A percentile compares a stretch with the other conserved stretches of the same genome.
Evolutionary conservation across 768 basidiomycete species (phyloP).

Genomic region (Suillus spraguei): DNA sequence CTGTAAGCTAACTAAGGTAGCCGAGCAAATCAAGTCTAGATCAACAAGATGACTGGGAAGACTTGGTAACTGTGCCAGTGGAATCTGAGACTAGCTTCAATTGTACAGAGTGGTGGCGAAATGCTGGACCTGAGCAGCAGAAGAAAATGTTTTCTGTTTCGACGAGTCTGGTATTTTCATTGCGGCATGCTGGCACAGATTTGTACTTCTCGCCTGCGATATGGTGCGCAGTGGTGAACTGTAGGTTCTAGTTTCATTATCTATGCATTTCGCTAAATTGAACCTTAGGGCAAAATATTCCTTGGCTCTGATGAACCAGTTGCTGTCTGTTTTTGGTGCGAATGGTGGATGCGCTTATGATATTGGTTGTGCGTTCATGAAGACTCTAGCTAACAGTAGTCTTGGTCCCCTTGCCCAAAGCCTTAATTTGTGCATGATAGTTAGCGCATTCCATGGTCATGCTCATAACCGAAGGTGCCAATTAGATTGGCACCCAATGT

Average conservation of each 20-base stretch:
- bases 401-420: constrained; percentile 8
- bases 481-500: constrained; percentile 29
- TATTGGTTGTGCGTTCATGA: constrained; percentile 26
- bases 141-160: constrained; percentile 11
- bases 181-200: not conserved
- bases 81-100: not conserved
- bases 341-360: constrained; percentile 27
- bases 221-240: constrained; percentile 1
- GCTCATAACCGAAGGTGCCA: constrained; percentile 33
- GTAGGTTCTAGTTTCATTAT: not conserved
- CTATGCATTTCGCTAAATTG: not conserved
- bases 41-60: constrained; percentile 5
- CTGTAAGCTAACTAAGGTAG: not conserved
- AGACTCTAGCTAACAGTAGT: constrained; percentile 19
- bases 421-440: constrained; percentile 16
- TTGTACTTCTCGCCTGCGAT: not conserved
- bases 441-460: constrained; percentile 23
- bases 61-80: not conserved
- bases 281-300: constrained; percentile 24
- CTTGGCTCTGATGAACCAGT: constrained; percentile 17
- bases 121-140: not conserved
- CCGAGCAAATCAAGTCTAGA: not conserved
- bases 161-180: constrained; percentile 5
- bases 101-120: not conserved
- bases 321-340: constrained; percentile 18